Evolutionary conservation across 176 grass and related monocot species (phyloP).

Genomic region (Lolium rigidum): DNA sequence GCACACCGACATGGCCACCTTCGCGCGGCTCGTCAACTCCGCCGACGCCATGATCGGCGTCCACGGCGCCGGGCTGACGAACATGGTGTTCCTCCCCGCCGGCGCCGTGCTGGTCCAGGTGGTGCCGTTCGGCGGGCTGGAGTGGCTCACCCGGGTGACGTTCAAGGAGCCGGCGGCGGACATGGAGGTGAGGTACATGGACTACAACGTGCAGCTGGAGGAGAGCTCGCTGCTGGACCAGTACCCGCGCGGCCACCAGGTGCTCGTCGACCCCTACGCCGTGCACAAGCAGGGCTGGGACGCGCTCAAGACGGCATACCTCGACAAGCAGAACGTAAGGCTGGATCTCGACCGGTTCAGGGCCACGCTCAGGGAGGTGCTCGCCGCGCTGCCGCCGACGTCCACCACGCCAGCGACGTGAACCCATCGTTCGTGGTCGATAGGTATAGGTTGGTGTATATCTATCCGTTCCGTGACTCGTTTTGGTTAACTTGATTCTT

Average conservation of each 20-base stretch:
- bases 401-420: not conserved
- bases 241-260: constrained; percentile 81
- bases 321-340: constrained; percentile 92
- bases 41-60: constrained; percentile 78
- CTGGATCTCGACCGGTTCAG: constrained; percentile 66
- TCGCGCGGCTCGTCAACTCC: constrained; percentile 65
- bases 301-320: constrained; percentile 75
- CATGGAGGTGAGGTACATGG: constrained; percentile 93
- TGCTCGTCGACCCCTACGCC: constrained; percentile 73
- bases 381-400: constrained; percentile 45
- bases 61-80: constrained; percentile 81
- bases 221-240: constrained; percentile 87
- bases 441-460: constrained; percentile 62
- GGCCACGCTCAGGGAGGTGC: constrained; percentile 56
- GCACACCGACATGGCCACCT: constrained; percentile 64
- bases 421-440: not conserved
- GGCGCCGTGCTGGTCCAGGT: constrained; percentile 83
- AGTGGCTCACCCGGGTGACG: constrained; percentile 82
- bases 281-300: constrained; percentile 89
- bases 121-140: constrained; percentile 77
- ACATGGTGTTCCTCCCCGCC: constrained; percentile 92
- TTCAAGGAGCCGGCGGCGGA: constrained; percentile 75
- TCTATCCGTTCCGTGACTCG: constrained; percentile 40
- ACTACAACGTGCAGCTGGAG: constrained; percentile 74
- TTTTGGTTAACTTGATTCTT: constrained; percentile 43